Conservation (phyloP, 495 filamentous ascomycete genomes). For the Physcia stellaris region DNA sequence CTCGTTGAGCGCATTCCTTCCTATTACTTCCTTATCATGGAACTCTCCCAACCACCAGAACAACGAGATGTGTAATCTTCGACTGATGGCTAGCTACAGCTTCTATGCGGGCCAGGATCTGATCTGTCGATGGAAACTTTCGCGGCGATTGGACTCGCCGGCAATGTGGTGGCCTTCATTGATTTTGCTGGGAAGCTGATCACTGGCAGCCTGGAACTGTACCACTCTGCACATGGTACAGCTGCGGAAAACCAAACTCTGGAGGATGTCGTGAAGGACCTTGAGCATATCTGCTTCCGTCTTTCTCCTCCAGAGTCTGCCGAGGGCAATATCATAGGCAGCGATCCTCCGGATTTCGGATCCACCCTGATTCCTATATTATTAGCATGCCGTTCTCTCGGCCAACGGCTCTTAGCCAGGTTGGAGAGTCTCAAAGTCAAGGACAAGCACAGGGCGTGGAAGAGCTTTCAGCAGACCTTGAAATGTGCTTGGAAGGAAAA, state of each 20-base stretch:
- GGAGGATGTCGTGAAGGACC: neutral
- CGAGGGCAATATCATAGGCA: too few species aligned
- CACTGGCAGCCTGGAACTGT: neutral
- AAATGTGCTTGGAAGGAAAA: slow-evolving; percentile 9
- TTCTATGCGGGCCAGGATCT: too few species aligned
- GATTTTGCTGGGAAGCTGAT: neutral
- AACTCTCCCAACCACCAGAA: too few species aligned
- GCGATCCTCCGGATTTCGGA: neutral
- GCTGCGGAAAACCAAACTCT: neutral
- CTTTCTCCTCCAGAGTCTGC: too few species aligned
- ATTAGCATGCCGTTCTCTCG: neutral
- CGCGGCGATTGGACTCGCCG: neutral
- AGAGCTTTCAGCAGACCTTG: slow-evolving; percentile 5
- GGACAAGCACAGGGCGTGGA: slow-evolving; percentile 2
- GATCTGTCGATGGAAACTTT: slow-evolving; percentile 2
- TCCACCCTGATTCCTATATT: neutral
- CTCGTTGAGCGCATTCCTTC: too few species aligned
- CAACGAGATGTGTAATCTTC: too few species aligned
- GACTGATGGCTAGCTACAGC: too few species aligned
- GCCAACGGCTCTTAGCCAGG: neutral
- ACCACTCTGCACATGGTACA: neutral
- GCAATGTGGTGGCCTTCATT: neutral
- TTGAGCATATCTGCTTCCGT: neutral
- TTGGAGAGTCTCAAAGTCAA: slow-evolving; percentile 3
- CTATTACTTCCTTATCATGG: too few species aligned